Evolutionary conservation across 1,139 yeast species (phyloP).

Genomic region (Candida sp.): DNA sequence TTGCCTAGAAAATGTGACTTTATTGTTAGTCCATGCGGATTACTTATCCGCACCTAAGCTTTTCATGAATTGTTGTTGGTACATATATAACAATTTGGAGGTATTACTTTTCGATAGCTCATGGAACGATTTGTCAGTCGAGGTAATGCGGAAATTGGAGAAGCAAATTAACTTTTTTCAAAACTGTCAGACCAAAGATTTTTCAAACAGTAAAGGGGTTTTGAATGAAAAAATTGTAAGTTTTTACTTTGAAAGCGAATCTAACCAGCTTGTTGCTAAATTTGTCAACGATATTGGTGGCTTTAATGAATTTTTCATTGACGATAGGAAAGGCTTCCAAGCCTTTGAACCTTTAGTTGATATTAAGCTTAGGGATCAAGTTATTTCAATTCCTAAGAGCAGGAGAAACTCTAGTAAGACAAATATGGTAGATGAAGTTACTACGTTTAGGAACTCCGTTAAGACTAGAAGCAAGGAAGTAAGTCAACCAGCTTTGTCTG

Average conservation of each 20-base stretch:
- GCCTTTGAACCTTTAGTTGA: slow-evolving; percentile 52
- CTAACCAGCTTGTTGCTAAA: slow-evolving; percentile 17
- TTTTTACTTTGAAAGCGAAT: slow-evolving; percentile 20
- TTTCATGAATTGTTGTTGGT: slow-evolving; percentile 63
- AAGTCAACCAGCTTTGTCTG: slow-evolving; percentile 19
- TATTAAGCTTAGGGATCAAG: slow-evolving; percentile 16
- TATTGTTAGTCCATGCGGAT: slow-evolving; percentile 54
- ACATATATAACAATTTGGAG: slow-evolving; percentile 64
- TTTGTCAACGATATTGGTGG: slow-evolving; percentile 30
- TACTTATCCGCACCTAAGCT: slow-evolving; percentile 51
- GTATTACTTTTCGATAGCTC: slow-evolving; percentile 51
- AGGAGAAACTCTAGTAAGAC: slow-evolving; percentile 22
- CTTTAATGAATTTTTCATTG: slow-evolving; percentile 52
- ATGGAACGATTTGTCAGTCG: slow-evolving; percentile 25
- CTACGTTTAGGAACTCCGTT: slow-evolving; percentile 17
- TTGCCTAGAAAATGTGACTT: slow-evolving; percentile 56
- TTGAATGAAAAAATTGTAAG: slow-evolving; percentile 8
- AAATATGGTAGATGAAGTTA: slow-evolving; percentile 16
- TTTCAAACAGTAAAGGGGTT: slow-evolving; percentile 15
- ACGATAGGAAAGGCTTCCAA: slow-evolving; percentile 33
- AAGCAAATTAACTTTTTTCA: slow-evolving; percentile 22
- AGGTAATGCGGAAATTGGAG: slow-evolving; percentile 26
- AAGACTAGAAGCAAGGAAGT: slow-evolving; percentile 2
- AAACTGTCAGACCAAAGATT: slow-evolving; percentile 23
- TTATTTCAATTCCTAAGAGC: slow-evolving; percentile 15